These are phyloP conservation scores for Hyaloscypha variabilis DNA, from an alignment of 495 filamentous ascomycete genomes.

Conservation along the genomic window DNA sequence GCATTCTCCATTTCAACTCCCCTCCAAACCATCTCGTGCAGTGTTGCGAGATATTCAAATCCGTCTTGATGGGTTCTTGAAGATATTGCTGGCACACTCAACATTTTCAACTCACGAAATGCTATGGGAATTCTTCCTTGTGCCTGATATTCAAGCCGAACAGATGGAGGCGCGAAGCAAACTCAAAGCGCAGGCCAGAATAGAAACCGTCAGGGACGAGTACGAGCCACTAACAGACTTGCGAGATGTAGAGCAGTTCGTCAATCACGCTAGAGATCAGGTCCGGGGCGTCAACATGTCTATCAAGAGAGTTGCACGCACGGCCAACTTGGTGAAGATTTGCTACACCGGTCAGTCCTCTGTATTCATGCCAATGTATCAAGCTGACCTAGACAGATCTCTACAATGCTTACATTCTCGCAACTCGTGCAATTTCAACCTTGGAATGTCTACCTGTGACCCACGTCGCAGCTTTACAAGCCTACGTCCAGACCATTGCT, in stretches of 20 bases:
- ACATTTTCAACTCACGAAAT: constrained; percentile 97
- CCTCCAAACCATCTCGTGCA: constrained; percentile 85
- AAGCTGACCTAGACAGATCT: constrained; percentile 56
- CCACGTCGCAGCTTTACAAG: constrained; percentile 70
- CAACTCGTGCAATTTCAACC: constrained; percentile 58
- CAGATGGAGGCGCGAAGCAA: constrained; percentile 88
- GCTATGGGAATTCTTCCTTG: constrained; percentile 98
- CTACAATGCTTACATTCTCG: constrained; percentile 64
- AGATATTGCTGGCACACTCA: constrained; percentile 82
- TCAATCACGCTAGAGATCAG: constrained; percentile 84
- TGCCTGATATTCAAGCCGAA: constrained; percentile 88
- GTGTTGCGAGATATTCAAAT: constrained; percentile 87
- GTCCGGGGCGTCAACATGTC: constrained; percentile 81
- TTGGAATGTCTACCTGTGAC: constrained; percentile 66
- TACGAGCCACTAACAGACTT: constrained; percentile 82
- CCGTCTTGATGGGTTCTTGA: constrained; percentile 83
- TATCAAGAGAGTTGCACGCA: constrained; percentile 76
- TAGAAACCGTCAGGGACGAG: constrained; percentile 86
- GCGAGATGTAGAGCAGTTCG: constrained; percentile 91
- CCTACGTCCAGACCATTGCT: constrained; percentile 67
- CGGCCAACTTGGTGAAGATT: constrained; percentile 61
- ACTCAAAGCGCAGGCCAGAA: constrained; percentile 79
- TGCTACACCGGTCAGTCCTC: constrained; percentile 52
- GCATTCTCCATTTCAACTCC: constrained; percentile 88
- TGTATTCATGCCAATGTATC: not conserved